Evolutionary conservation across 108 stramenopile species (phyloP).

Genomic region (Schizochytrium sp.): DNA sequence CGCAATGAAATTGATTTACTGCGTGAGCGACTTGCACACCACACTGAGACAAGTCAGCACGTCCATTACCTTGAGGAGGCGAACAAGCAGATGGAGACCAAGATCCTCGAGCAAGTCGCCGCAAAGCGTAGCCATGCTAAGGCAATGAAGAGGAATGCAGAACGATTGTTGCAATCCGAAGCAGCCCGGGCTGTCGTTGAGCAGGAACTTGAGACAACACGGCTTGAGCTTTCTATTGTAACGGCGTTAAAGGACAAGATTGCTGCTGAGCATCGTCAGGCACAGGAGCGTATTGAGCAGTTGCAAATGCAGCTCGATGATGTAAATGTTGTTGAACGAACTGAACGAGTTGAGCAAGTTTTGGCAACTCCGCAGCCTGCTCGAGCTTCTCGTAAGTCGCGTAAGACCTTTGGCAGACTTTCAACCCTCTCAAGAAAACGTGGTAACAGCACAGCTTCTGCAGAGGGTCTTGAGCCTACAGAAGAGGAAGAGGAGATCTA

Average conservation of each 20-base stretch:
- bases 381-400: not conserved
- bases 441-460: not conserved
- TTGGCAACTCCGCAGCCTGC: too few species aligned
- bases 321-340: not conserved
- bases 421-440: not conserved
- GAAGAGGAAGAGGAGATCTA: not conserved
- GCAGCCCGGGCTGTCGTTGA: not conserved
- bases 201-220: not conserved
- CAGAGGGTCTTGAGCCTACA: not conserved
- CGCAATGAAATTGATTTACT: constrained; percentile 37
- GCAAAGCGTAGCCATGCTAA: not conserved
- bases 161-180: not conserved
- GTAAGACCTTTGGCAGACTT: not conserved
- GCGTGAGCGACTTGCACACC: constrained; percentile 35
- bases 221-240: not conserved
- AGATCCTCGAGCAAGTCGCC: not conserved
- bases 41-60: not conserved
- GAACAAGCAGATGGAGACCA: not conserved
- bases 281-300: not conserved
- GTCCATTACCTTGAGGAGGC: not conserved
- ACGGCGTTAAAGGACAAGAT: not conserved
- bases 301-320: not conserved
- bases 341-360: not conserved
- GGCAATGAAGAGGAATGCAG: not conserved
- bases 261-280: not conserved